Percentiles rank a stretch among this genome's conserved stretches.
These are phyloP conservation scores for Raddia guianensis DNA, from an alignment of 176 grass and related monocot genomes.

Conservation along the genomic window DNA sequence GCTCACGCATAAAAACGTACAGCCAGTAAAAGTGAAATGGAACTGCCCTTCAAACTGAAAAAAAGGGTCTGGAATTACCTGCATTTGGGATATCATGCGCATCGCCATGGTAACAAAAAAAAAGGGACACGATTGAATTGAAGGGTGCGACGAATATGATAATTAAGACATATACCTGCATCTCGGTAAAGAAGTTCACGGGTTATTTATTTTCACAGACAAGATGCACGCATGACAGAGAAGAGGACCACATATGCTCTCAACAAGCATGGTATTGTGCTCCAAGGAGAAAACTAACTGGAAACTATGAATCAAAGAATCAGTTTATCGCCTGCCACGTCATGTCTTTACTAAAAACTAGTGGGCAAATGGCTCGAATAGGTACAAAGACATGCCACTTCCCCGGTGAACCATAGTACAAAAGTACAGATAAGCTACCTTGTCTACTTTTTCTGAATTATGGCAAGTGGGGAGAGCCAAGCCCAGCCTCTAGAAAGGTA, in stretches of 20 bases:
- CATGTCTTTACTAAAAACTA: slow-evolving; percentile 4
- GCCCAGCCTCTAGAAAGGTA: not conserved
- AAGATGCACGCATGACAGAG: not conserved
- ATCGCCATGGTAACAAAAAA: not conserved
- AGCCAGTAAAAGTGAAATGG: not conserved
- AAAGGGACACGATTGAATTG: not conserved
- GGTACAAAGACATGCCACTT: slow-evolving; percentile 4
- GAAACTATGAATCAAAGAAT: not conserved
- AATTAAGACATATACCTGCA: not conserved
- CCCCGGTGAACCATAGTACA: slow-evolving; percentile 41
- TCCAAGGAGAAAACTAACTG: not conserved
- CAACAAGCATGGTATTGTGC: not conserved
- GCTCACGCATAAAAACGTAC: not conserved
- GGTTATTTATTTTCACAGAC: not conserved
- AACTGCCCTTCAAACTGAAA: not conserved
- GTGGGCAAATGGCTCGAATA: not conserved
- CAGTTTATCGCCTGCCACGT: not conserved
- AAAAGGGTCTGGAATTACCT: not conserved
- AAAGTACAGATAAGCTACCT: slow-evolving; percentile 30
- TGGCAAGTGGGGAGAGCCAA: slow-evolving; percentile 25
- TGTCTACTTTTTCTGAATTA: slow-evolving; percentile 12
- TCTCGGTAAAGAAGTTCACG: not conserved
- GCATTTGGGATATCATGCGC: not conserved
- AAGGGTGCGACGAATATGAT: not conserved
- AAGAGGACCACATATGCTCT: not conserved